A percentile compares a stretch with the other conserved stretches of the same genome.
Evolutionary conservation across 768 basidiomycete genomes (phyloP).

Genomic region (Hemileccinum impolitum): DNA sequence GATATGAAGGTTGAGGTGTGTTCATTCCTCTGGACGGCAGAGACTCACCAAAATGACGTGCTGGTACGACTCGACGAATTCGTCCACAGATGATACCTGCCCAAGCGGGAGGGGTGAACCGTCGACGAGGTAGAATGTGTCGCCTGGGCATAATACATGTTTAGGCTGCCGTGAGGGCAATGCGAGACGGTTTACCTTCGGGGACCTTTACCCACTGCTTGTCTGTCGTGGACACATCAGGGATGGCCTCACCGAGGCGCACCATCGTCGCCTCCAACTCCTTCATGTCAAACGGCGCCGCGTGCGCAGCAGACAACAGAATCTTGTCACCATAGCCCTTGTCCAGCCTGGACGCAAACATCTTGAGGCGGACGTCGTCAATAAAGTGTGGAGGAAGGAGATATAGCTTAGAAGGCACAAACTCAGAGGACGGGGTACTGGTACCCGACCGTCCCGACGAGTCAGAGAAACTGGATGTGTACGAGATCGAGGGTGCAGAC

Average conservation of each 20-base stretch:
- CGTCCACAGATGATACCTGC: constrained; percentile 10
- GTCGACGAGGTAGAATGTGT: constrained; percentile 19
- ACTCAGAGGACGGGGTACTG: constrained; percentile 28
- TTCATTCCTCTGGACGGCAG: neutral
- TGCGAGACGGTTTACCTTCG: constrained; percentile 10
- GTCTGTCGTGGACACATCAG: constrained; percentile 2
- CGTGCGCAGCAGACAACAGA: constrained; percentile 21
- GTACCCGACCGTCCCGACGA: constrained; percentile 12
- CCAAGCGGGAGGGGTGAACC: constrained; percentile 4
- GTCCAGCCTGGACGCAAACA: constrained; percentile 20
- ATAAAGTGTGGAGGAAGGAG: constrained; percentile 23
- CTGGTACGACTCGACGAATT: constrained; percentile 13
- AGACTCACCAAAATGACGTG: constrained; percentile 14
- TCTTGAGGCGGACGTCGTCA: constrained; percentile 6
- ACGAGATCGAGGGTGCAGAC: constrained; percentile 13
- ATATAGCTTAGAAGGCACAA: constrained; percentile 14
- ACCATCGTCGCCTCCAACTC: constrained; percentile 7
- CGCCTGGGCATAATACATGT: neutral
- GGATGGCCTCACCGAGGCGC: constrained; percentile 11
- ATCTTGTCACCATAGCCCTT: constrained; percentile 29
- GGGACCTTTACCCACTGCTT: constrained; percentile 21
- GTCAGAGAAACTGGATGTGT: constrained; percentile 14
- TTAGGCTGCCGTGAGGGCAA: neutral
- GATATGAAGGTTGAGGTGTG: too few relatives aligned
- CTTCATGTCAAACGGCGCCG: constrained; percentile 4